Base-by-base conservation (phyloP, 371 early-diverging fungal genomes). In the Dentiscutata heterogama region DNA sequence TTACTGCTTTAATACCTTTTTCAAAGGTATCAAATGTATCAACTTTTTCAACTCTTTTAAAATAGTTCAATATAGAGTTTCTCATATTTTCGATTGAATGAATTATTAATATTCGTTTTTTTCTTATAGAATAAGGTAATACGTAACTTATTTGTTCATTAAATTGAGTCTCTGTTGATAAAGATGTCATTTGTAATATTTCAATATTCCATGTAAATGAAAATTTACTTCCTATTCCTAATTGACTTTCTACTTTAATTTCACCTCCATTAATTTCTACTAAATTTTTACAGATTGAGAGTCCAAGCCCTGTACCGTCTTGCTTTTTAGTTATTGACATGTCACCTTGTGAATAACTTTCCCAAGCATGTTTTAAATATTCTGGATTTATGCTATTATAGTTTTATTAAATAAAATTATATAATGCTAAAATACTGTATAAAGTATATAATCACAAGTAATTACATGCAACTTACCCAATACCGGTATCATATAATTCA, bases 261-360 rank as follows among this genome's bases (percentile, higher is more conserved):
- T 83, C 75, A 13, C 87, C 86, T 8, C 85, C 86, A 29, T 86
- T 86, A 83, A 86, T 85, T 80, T 68, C 77, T 11, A 87, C 86
- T 16, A 87, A 78, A 35, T 85, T 85, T 60, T 86, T 87, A 74
- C 86, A 86, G 46, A 87, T 87, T 0, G 86, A 86, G 14, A 87
- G 83, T 13, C 87, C 87, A 2, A 87, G 84, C 6, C 87, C 87
- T 14, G 86, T 83, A 60, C 87, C 86, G 14, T 84, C 86, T 54
- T 85, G 86, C 8, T 84, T 84, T 22, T 86, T 74, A 1, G 87
- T 87, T 79, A 86, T 85, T 20, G 87, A 83, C 35, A 84, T 83
- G n/a, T 87, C 85, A 42, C 82, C 82, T 74, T 87, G 87, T 3
- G 86, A 86, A 83, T 86, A 87, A 60, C 86, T 85, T 76, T 87